Base-by-base conservation (phyloP, 331 rosid species). In the Rosa hybrid region DNA sequence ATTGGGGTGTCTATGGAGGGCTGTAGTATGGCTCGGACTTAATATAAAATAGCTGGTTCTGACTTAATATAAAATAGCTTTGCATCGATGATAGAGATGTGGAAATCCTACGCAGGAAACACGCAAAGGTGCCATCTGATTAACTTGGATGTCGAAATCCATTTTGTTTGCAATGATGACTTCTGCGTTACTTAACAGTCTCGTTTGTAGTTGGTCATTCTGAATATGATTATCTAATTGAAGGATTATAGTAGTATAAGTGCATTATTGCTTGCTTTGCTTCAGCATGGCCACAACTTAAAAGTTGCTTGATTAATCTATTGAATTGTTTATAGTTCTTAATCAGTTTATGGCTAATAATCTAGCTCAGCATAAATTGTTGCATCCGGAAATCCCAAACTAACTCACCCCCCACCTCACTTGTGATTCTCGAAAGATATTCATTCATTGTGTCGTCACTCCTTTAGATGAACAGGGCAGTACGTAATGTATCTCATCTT, bases 31-130 rank as follows among this genome's bases (percentile, higher is more conserved):
- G 45, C 2, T 17, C 25, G 5, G 16, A 21, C 54, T n/a, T 21
- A 5, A 4, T 50, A 49, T 11, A 30, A 72, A 50, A 69, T 70
- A 72, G 76, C 68, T 39, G 30, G 30, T 5, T 17, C 25, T 9
- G 16, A 21, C 54, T n/a, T 21, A 12, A 4, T 50, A 49, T 11
- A 30, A 72, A 50, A 69, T 70, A 72, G 76, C 68, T 39, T 51
- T 27, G 17, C 74, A 8, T 38, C 18, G 6, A 18, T 53, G 75
- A 67, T 57, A 77, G 54, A 50, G 51, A 78, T 59, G 83, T 83
- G 91, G 88, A 88, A 87, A 84, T 90, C 90, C 90, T 80, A 87
- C 88, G 46, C 84, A 63, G 78, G 80, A 84, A 81, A 48, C 83
- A 82, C 81, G 65, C 65, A 79, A 60, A 76, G 44, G 83, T 76